These are phyloP conservation scores for Globisporangium camurandrum DNA, from an alignment of 352 stramenopile species.

Conservation along the genomic window DNA sequence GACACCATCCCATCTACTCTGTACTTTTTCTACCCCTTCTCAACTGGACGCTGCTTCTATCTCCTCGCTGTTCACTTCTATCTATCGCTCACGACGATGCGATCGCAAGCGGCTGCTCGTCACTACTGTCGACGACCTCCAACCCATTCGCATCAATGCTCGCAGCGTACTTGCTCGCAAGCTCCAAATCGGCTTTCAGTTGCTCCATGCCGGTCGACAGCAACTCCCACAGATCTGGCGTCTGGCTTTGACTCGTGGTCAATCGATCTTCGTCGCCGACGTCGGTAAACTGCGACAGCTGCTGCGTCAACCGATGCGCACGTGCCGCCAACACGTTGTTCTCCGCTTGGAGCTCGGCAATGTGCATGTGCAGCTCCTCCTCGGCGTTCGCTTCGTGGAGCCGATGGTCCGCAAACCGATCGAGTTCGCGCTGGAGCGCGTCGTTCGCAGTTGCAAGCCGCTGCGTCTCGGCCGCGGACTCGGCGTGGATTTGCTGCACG, in stretches of 20 bases:
- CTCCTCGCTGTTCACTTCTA: background rate
- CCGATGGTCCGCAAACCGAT: constrained; percentile 46
- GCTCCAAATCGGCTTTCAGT: constrained; percentile 80
- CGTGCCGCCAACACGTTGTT: constrained; percentile 80
- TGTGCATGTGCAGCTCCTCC: constrained; percentile 60
- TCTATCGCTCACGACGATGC: constrained; percentile 19
- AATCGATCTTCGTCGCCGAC: constrained; percentile 63
- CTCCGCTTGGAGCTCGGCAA: constrained; percentile 74
- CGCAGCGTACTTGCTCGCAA: constrained; percentile 80
- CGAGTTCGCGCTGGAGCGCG: constrained; percentile 54
- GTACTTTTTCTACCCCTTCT: too few relatives aligned
- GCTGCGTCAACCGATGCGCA: constrained; percentile 67
- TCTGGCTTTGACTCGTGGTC: constrained; percentile 38
- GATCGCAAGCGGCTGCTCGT: constrained; percentile 47
- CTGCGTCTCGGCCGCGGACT: constrained; percentile 54
- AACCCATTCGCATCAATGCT: constrained; percentile 57
- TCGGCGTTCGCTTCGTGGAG: constrained; percentile 59
- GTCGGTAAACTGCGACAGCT: constrained; percentile 80
- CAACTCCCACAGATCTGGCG: constrained; percentile 79
- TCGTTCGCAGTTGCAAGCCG: constrained; percentile 53
- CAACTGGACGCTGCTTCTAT: background rate
- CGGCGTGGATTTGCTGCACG: constrained; percentile 51
- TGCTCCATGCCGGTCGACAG: constrained; percentile 85
- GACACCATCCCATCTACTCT: too few relatives aligned
- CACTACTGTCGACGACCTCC: constrained; percentile 21